Evolutionary conservation across 352 stramenopile genomes (phyloP).

Genomic region (Phytopythium aichiense): DNA sequence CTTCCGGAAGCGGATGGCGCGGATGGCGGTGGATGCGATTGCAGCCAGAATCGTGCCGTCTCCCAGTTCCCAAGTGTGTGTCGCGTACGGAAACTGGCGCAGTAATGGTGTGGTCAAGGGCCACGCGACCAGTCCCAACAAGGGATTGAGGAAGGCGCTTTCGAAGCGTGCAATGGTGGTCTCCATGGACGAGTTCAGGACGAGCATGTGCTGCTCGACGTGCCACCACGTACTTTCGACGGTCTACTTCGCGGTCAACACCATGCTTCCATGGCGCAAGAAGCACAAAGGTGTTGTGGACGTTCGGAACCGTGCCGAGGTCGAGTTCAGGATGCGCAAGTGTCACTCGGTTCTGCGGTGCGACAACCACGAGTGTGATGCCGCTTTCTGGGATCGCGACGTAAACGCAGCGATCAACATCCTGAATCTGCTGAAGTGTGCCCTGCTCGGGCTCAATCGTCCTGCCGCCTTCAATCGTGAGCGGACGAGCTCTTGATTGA

Average conservation of each 20-base stretch:
- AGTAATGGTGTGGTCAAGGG: too few species aligned
- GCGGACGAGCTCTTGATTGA: too few species aligned
- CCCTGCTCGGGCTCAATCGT: too few species aligned
- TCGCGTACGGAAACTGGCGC: too few species aligned
- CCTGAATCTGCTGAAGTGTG: conserved; percentile 5
- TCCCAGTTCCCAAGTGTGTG: too few species aligned
- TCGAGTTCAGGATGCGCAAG: neutral
- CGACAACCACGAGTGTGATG: conserved; percentile 3
- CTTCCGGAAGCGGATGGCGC: too few species aligned
- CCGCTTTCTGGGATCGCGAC: conserved; percentile 2
- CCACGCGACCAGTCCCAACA: too few species aligned
- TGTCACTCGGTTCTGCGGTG: conserved; percentile 4
- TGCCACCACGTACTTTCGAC: conserved; percentile 8
- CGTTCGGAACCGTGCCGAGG: neutral
- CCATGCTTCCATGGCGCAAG: neutral
- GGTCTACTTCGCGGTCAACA: conserved; percentile 1
- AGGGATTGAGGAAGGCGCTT: too few species aligned
- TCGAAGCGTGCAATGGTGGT: too few species aligned
- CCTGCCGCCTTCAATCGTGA: too few species aligned
- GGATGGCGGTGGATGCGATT: conserved; percentile 6
- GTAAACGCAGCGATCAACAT: conserved; percentile 9
- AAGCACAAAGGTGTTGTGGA: conserved; percentile 2
- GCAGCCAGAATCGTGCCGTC: conserved; percentile 3
- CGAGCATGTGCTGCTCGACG: conserved; percentile 11
- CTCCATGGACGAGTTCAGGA: too few species aligned